phyloP scores from a whole-genome alignment of 2,329 filamentous ascomycete species.

The Stemphylium lycopersici region DNA sequence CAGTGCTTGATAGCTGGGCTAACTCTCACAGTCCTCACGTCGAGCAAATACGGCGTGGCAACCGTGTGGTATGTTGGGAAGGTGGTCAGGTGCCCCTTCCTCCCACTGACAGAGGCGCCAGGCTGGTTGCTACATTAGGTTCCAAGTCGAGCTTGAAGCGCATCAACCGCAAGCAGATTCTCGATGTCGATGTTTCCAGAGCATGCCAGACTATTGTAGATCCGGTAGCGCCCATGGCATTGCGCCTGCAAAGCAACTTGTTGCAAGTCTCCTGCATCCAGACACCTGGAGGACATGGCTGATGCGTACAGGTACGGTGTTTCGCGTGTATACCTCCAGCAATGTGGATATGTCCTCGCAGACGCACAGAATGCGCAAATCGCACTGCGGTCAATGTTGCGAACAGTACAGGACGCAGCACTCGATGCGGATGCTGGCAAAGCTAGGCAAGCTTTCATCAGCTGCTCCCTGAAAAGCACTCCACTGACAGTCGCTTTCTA shows the following conservation, averaged over 20 bases:
- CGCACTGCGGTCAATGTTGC: conserved; percentile 72
- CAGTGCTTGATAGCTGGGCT: conserved; percentile 19
- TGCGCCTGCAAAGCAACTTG: conserved; percentile 87
- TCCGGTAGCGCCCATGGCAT: conserved; percentile 83
- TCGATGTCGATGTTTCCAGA: conserved; percentile 83
- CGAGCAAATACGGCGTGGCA: conserved; percentile 85
- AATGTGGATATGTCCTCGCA: conserved; percentile 82
- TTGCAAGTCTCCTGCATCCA: conserved; percentile 59
- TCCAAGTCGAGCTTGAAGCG: conserved; percentile 72
- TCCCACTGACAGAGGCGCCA: conserved; percentile 51
- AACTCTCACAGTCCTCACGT: conserved; percentile 70
- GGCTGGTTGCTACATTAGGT: conserved; percentile 90
- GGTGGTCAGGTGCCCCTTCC: neutral
- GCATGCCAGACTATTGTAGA: conserved; percentile 89
- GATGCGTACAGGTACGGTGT: conserved; percentile 63
- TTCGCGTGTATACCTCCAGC: conserved; percentile 82
- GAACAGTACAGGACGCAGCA: conserved; percentile 61
- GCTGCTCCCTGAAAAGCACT: neutral
- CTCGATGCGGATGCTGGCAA: conserved; percentile 75
- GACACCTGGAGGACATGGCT: conserved; percentile 3
- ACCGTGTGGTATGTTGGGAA: conserved; percentile 78
- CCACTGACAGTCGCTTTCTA: conserved; percentile 47
- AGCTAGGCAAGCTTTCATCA: conserved; percentile 64
- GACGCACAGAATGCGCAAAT: conserved; percentile 79
- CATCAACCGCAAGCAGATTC: conserved; percentile 83